A percentile compares a stretch with the other conserved stretches of the same genome.
Conservation (phyloP, 345 rosid species). For the Citrus glauca region DNA sequence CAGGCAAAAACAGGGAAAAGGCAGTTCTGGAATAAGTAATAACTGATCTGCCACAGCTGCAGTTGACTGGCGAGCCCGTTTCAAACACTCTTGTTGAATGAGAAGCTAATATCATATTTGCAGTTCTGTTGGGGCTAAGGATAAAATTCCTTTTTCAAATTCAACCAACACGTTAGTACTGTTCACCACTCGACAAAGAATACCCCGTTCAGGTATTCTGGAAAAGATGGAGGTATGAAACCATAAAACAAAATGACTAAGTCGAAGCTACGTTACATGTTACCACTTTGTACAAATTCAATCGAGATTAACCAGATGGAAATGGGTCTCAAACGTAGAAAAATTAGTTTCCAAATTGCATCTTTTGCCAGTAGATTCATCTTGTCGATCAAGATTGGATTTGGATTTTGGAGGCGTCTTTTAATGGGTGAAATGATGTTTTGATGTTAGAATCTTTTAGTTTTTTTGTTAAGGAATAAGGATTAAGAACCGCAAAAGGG, state of each 20-base stretch:
- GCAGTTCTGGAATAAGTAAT: slow-evolving; percentile 20
- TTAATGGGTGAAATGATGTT: too few species aligned
- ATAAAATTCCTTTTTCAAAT: slow-evolving; percentile 28
- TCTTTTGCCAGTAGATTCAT: too few species aligned
- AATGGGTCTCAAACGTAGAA: neutral
- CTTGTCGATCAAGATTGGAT: too few species aligned
- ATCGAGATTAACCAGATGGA: neutral
- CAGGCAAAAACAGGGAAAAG: slow-evolving; percentile 25
- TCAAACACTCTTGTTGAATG: slow-evolving; percentile 41
- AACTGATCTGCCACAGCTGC: slow-evolving; percentile 24
- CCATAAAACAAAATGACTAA: neutral
- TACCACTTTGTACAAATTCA: neutral
- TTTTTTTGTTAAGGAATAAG: too few species aligned
- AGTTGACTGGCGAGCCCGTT: slow-evolving; percentile 38
- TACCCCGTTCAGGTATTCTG: slow-evolving; percentile 23
- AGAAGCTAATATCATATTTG: slow-evolving; percentile 37
- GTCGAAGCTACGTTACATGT: neutral
- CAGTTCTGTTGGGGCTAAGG: slow-evolving; percentile 20
- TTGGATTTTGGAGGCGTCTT: too few species aligned
- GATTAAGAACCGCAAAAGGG: too few species aligned
- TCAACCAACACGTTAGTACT: slow-evolving; percentile 27
- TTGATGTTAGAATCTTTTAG: too few species aligned
- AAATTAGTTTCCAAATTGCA: neutral
- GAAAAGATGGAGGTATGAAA: neutral
- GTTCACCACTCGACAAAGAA: slow-evolving; percentile 22